Base-by-base conservation (phyloP, 208 protist species). In the Leishmania arabica region DNA sequence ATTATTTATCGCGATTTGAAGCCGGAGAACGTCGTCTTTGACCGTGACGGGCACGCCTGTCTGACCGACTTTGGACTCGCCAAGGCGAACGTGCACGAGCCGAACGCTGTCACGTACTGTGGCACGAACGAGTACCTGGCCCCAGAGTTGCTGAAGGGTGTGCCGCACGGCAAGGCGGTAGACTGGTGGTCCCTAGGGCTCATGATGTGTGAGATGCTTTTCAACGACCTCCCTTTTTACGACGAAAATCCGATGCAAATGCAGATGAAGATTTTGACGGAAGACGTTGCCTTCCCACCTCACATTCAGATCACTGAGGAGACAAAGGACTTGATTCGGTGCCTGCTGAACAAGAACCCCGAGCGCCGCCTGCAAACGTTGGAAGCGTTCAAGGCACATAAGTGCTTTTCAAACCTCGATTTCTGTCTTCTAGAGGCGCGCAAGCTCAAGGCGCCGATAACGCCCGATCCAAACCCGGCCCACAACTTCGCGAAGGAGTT, bases 121-220 rank as follows among this genome's bases (percentile, higher is more conserved):
- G 96, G 96, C 31, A 98, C 95, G 19, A 90, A 96, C 62, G 92
- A 97, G 82, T 98, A 98, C 87, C 87, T 98, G 45, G 94, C 98
- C 21, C 97, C 98, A 8, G 97, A 99, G 90, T 91, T 99, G 79
- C 84, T 99, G 24, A 83, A 93, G 69, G 93, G 94, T 37, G 85
- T 92, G 27, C 90, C 92, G 1, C 93, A 99, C 83, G 97, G 97
- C 68, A 96, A 95, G 75, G 95, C 96, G 27, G 97, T 99, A 34
- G 99, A 99, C 86, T 99, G 98, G 98, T 99, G 99, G 98, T 96
- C 95, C 24, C 90, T 99, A n/a, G 99, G 99, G 40, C 97, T 99
- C 60, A 84, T 99, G 58, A 80, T 99, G 34, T 99, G 98, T 83
- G 98, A 99, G 89, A 99, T 99, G 97, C 86, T 99, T 71, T 92